phyloP scores from a whole-genome alignment of 2,329 filamentous ascomycete genomes.

The Cytospora mali region DNA sequence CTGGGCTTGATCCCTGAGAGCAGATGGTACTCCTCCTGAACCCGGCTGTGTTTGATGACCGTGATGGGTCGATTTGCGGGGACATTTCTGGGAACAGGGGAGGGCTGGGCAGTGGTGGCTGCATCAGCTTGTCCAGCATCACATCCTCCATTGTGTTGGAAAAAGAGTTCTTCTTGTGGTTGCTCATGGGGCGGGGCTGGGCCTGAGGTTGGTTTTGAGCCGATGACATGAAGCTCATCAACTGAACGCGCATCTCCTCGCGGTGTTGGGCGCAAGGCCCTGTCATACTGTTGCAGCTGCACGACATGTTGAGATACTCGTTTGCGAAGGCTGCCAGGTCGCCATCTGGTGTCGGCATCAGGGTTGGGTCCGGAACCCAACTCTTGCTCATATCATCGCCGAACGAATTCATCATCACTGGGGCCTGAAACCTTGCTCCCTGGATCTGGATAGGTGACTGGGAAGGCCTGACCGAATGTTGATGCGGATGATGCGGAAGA shows the following conservation, averaged over 20 bases:
- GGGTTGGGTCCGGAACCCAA: constrained; percentile 9
- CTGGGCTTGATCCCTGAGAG: constrained; percentile 6
- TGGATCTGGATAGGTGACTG: constrained; percentile 1
- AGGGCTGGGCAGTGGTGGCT: constrained; percentile 6
- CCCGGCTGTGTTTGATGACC: not conserved
- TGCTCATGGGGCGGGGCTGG: too few species aligned
- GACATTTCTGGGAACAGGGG: constrained; percentile 11
- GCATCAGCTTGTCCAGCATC: constrained; percentile 10
- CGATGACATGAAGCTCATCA: constrained; percentile 16
- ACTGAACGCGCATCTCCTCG: constrained; percentile 14
- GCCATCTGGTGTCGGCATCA: constrained; percentile 10
- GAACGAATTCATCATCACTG: constrained; percentile 6
- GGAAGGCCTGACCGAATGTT: constrained; percentile 1
- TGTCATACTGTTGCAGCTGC: constrained; percentile 16
- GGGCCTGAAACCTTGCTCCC: not conserved
- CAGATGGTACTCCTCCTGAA: constrained; percentile 6
- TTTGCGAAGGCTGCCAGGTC: constrained; percentile 11
- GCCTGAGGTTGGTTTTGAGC: not conserved
- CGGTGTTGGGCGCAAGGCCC: constrained; percentile 11
- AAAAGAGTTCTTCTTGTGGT: constrained; percentile 3
- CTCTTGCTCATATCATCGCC: constrained; percentile 11
- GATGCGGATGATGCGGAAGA: constrained; percentile 1
- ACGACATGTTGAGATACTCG: constrained; percentile 12
- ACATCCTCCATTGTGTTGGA: constrained; percentile 6
- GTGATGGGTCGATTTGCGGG: constrained; percentile 1